Percentiles rank a stretch among this genome's conserved stretches.
These are phyloP conservation scores for Salix exigua DNA, from an alignment of 345 rosid genomes.

Conservation along the genomic window DNA sequence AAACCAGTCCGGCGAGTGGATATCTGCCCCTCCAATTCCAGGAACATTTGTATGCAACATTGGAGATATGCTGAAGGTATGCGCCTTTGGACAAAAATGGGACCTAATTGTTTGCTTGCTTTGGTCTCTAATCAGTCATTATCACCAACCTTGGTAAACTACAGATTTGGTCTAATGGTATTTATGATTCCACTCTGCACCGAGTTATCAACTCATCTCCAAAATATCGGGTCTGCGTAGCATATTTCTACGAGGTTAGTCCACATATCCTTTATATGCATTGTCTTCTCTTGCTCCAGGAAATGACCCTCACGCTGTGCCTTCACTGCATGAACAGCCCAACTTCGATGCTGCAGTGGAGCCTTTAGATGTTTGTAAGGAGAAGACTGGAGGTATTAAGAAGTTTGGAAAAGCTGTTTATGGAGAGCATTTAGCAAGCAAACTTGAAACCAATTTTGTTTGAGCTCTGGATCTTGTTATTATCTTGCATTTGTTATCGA, in stretches of 20 bases:
- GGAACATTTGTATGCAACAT: conserved; percentile 90
- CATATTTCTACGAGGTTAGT: conserved; percentile 79
- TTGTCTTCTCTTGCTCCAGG: neutral
- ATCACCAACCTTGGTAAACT: conserved; percentile 4
- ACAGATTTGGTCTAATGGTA: conserved; percentile 77
- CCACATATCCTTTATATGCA: neutral
- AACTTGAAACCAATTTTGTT: conserved; percentile 61
- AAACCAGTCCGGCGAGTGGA: conserved; percentile 77
- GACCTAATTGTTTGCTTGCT: neutral
- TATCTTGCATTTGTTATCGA: neutral
- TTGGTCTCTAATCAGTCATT: neutral
- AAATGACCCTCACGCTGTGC: neutral
- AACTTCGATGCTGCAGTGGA: conserved; percentile 66
- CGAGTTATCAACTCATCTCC: conserved; percentile 60
- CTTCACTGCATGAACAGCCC: conserved; percentile 38
- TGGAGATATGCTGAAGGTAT: conserved; percentile 91
- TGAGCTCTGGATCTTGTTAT: neutral
- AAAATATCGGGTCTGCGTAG: conserved; percentile 57
- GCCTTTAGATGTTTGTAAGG: conserved; percentile 58
- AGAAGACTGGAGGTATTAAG: conserved; percentile 40
- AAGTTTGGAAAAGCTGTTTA: conserved; percentile 60
- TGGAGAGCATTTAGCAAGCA: conserved; percentile 80
- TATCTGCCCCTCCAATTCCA: conserved; percentile 75
- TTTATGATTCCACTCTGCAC: conserved; percentile 77
- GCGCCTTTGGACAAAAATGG: neutral